Percentiles rank a stretch among this genome's conserved stretches.
Conservation (phyloP, 2,329 filamentous ascomycete species). For the Penicillium sp. region DNA sequence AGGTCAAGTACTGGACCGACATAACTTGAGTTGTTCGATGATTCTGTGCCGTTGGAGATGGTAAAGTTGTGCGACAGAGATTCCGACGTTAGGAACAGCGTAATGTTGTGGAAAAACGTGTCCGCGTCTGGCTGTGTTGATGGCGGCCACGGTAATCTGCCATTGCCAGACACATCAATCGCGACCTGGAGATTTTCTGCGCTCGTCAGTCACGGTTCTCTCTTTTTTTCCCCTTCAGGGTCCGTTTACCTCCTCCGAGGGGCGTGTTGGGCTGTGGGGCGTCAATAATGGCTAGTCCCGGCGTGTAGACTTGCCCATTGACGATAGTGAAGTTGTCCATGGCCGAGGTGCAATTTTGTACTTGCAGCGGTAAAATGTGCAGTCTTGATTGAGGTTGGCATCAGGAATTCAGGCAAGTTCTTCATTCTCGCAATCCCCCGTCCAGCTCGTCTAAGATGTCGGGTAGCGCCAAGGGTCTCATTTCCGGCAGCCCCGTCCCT, state of each 20-base stretch:
- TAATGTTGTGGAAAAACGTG: constrained; percentile 22
- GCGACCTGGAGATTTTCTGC: constrained; percentile 24
- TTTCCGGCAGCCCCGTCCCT: constrained; percentile 25
- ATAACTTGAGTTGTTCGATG: constrained; percentile 52
- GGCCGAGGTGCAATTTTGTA: neutral
- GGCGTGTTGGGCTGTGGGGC: constrained; percentile 68
- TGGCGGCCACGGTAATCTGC: constrained; percentile 21
- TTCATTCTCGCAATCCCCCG: too few relatives aligned
- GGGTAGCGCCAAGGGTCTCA: constrained; percentile 20
- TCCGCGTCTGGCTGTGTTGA: constrained; percentile 16
- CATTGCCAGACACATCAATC: constrained; percentile 28
- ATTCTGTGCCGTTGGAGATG: constrained; percentile 65
- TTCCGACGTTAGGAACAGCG: constrained; percentile 23
- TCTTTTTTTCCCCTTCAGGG: constrained; percentile 51
- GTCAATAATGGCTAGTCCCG: constrained; percentile 69
- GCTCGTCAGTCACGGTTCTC: constrained; percentile 5
- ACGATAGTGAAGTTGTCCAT: constrained; percentile 34
- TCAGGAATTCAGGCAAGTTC: neutral
- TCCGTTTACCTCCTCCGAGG: constrained; percentile 61
- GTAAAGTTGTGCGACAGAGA: constrained; percentile 61
- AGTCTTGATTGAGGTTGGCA: neutral
- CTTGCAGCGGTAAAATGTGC: too few relatives aligned
- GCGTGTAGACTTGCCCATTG: constrained; percentile 71
- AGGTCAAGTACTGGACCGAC: constrained; percentile 66
- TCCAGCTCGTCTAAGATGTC: neutral